Evolutionary conservation across 352 stramenopile species (phyloP).

Genomic region (Phytopythium chamaehyphon): DNA sequence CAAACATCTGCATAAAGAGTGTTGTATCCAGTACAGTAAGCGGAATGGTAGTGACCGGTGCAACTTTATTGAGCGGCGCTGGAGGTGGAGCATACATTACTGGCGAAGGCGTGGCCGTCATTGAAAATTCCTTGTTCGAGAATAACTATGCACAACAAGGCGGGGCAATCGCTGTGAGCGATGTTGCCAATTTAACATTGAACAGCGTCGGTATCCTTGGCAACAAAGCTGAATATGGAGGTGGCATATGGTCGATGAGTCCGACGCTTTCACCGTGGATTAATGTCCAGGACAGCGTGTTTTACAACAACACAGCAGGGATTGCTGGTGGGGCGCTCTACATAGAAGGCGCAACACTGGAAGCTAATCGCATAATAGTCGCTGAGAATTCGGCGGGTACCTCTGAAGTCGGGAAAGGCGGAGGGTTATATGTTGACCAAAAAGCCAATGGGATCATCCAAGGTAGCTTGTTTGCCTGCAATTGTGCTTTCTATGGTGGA

Average conservation of each 20-base stretch:
- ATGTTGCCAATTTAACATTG: constrained; percentile 10
- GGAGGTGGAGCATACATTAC: constrained; percentile 30
- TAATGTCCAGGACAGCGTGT: constrained; percentile 12
- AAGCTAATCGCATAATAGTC: constrained; percentile 10
- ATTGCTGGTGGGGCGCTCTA: constrained; percentile 21
- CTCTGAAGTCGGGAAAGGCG: constrained; percentile 18
- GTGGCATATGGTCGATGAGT: constrained; percentile 18
- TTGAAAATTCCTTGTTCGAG: constrained; percentile 15
- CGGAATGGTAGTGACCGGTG: constrained; percentile 17
- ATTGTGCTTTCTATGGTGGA: constrained; percentile 23
- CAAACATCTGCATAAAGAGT: constrained; percentile 28
- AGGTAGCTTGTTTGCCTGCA: constrained; percentile 28
- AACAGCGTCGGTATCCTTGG: constrained; percentile 14
- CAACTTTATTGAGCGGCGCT: constrained; percentile 11
- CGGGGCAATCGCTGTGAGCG: constrained; percentile 26
- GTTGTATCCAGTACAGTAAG: constrained; percentile 15
- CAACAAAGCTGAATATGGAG: constrained; percentile 19
- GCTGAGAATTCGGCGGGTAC: constrained; percentile 28
- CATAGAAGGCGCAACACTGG: constrained; percentile 3
- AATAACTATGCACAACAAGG: constrained; percentile 27
- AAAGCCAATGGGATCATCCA: constrained; percentile 7
- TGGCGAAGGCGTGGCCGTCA: constrained; percentile 12
- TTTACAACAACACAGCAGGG: constrained; percentile 42
- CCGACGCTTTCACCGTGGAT: constrained; percentile 3
- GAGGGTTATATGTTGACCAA: constrained; percentile 16